Evolutionary conservation across 306 rosid species (phyloP).

Genomic region (Alnus glutinosa): DNA sequence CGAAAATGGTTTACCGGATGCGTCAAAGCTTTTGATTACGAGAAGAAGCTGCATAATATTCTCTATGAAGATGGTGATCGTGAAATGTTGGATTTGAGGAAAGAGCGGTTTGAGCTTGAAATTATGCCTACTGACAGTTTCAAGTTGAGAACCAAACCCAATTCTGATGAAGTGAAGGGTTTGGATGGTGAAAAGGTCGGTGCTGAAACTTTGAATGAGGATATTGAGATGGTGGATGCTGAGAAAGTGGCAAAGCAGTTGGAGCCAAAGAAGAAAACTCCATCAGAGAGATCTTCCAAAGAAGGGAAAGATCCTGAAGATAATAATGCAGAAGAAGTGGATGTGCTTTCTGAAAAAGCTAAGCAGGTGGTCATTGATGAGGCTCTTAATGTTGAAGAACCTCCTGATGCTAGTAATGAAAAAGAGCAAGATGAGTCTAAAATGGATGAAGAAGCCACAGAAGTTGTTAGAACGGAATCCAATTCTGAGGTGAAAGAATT

Average conservation of each 20-base stretch:
- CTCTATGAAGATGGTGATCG: neutral
- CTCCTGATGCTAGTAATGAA: neutral
- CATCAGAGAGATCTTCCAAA: neutral
- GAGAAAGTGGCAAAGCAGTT: neutral
- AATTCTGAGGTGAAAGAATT: neutral
- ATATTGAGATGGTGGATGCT: slow-evolving; percentile 3
- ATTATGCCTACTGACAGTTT: neutral
- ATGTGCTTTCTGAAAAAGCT: neutral
- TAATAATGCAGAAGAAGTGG: neutral
- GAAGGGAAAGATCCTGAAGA: neutral
- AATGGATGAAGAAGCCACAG: neutral
- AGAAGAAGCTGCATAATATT: slow-evolving; percentile 3
- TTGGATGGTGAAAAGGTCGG: slow-evolving; percentile 2
- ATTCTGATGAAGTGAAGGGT: neutral
- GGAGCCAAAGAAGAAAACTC: slow-evolving; percentile 8
- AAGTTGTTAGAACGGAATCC: neutral
- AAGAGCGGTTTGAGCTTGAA: slow-evolving; percentile 11
- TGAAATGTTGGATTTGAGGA: slow-evolving; percentile 5
- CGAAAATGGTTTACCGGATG: slow-evolving; percentile 12
- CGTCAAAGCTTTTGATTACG: slow-evolving; percentile 5
- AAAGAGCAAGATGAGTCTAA: neutral
- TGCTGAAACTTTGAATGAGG: neutral
- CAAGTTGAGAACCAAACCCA: slow-evolving; percentile 13
- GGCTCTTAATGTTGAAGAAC: neutral
- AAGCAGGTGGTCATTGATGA: neutral